phyloP scores from a whole-genome alignment of 164 flowering plant species.

The Brasenia schreberi region DNA sequence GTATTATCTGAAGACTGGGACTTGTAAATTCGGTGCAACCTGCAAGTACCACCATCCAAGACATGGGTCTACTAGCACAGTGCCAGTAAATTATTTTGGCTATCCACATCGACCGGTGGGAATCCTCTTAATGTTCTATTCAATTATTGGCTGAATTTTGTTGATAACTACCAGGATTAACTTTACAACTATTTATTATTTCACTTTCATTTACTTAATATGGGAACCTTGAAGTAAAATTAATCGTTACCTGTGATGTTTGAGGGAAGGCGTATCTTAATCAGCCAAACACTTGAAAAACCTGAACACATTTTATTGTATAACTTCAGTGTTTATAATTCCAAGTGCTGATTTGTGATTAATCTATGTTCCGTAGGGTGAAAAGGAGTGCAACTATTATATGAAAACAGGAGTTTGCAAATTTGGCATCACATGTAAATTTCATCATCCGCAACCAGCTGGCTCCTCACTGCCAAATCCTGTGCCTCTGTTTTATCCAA shows the following conservation, averaged over 20 bases:
- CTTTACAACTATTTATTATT: too few relatives aligned
- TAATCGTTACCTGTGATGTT: not conserved
- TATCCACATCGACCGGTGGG: slow-evolving; percentile 86
- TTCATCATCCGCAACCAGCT: slow-evolving; percentile 78
- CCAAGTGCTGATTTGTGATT: not conserved
- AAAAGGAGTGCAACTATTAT: slow-evolving; percentile 84
- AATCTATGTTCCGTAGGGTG: slow-evolving; percentile 40
- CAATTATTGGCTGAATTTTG: not conserved
- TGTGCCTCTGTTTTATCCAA: slow-evolving; percentile 37
- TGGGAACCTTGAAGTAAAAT: not conserved
- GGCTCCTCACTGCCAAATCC: slow-evolving; percentile 30
- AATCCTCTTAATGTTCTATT: slow-evolving; percentile 5
- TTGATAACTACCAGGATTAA: not conserved
- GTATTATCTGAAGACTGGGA: slow-evolving; percentile 85
- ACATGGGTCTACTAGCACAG: slow-evolving; percentile 41
- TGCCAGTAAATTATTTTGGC: slow-evolving; percentile 56
- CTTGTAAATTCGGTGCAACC: slow-evolving; percentile 83
- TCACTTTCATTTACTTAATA: not conserved
- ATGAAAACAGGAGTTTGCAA: slow-evolving; percentile 86
- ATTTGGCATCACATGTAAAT: slow-evolving; percentile 87
- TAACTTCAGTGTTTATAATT: not conserved
- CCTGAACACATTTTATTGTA: not conserved
- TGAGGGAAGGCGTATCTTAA: not conserved
- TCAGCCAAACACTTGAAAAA: not conserved
- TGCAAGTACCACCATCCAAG: slow-evolving; percentile 97